Conservation (phyloP, 2,329 filamentous ascomycete species). For the Aspergillus bombycis region DNA sequence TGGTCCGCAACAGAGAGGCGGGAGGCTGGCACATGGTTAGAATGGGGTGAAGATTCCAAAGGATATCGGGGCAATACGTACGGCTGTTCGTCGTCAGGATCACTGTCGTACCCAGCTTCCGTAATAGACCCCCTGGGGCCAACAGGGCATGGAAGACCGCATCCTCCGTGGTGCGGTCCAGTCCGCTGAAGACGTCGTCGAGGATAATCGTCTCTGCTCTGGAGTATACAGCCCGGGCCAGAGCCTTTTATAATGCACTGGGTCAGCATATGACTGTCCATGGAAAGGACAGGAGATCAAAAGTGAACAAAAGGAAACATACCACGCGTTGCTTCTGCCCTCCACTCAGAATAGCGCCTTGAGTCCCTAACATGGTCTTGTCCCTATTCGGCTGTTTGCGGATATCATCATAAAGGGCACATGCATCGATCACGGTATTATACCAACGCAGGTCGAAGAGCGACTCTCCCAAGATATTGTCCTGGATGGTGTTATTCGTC, state of each 20-base stretch:
- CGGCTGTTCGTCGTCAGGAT: constrained; percentile 15
- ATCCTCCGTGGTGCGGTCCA: constrained; percentile 23
- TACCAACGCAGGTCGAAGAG: constrained; percentile 29
- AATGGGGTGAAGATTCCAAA: background rate
- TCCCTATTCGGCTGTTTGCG: constrained; percentile 23
- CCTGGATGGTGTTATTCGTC: constrained; percentile 14
- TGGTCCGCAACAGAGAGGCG: constrained; percentile 43
- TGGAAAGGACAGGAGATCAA: background rate
- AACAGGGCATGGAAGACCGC: constrained; percentile 35
- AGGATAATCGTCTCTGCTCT: constrained; percentile 25
- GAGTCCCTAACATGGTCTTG: constrained; percentile 25
- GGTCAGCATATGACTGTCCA: background rate
- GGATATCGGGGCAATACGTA: background rate
- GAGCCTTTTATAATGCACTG: constrained; percentile 4
- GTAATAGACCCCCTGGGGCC: constrained; percentile 29
- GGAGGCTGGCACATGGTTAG: background rate
- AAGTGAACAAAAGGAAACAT: background rate
- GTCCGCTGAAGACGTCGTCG: constrained; percentile 3
- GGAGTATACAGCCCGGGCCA: constrained; percentile 40
- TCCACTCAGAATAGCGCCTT: constrained; percentile 30
- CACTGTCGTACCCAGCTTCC: constrained; percentile 19
- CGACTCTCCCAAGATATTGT: constrained; percentile 27
- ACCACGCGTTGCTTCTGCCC: constrained; percentile 32
- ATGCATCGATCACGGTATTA: constrained; percentile 27
- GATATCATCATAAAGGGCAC: constrained; percentile 29